Conservation (phyloP, 2,329 filamentous ascomycete species). For the Scolecobasidium constrictum region DNA sequence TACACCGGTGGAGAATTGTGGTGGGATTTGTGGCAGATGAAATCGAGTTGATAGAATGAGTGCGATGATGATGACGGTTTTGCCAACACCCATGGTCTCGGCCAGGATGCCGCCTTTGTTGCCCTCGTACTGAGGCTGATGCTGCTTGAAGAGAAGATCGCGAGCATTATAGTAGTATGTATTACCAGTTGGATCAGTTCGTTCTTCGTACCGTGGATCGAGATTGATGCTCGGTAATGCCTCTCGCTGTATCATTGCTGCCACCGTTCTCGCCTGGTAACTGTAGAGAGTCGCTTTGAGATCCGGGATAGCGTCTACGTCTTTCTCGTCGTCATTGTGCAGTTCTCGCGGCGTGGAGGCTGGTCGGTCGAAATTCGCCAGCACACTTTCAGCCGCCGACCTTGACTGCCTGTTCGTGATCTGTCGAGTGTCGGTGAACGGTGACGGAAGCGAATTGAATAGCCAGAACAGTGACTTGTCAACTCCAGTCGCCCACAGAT, state of each 20-base stretch:
- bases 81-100: slow-evolving; percentile 68
- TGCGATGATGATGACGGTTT: slow-evolving; percentile 73
- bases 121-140: slow-evolving; percentile 64
- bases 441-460: slow-evolving; percentile 65
- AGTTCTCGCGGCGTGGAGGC: slow-evolving; percentile 11
- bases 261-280: slow-evolving; percentile 72
- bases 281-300: slow-evolving; percentile 57
- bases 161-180: slow-evolving; percentile 62
- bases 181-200: slow-evolving; percentile 48
- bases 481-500: slow-evolving; percentile 30
- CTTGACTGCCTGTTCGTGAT: slow-evolving; percentile 41
- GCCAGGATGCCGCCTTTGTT: slow-evolving; percentile 67
- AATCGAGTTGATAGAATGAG: slow-evolving; percentile 63
- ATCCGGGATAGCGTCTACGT: slow-evolving; percentile 34
- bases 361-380: slow-evolving; percentile 25
- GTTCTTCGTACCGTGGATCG: slow-evolving; percentile 60
- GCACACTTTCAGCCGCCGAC: slow-evolving; percentile 44
- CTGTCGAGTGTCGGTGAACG: slow-evolving; percentile 41
- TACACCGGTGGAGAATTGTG: slow-evolving; percentile 41
- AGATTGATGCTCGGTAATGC: slow-evolving; percentile 49
- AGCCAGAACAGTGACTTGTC: slow-evolving; percentile 52
- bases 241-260: slow-evolving; percentile 77
- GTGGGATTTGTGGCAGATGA: slow-evolving; percentile 55
- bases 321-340: slow-evolving; percentile 23
- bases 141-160: slow-evolving; percentile 48